Base-by-base conservation (phyloP, 441 rosid species). In the Syzygium syzygioides region DNA sequence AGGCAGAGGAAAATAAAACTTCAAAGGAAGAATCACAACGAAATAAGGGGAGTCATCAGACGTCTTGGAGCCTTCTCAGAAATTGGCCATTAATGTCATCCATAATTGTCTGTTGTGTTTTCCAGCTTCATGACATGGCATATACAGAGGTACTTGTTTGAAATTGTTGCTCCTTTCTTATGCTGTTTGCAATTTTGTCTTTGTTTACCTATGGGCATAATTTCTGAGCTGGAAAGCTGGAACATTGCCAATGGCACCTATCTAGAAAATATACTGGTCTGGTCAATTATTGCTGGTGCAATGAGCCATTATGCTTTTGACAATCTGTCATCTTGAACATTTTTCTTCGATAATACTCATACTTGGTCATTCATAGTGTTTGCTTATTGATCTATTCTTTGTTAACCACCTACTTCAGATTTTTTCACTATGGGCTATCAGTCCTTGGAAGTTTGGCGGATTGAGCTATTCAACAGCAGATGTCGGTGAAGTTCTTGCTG, bases 71-170 rank as follows among this genome's bases (percentile, higher is more conserved):
- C 88, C 95, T 94, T 62, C 79, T 92, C 66, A 91, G 86, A 87
- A 94, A 94, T 89, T 93, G 95, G 95, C 93, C 94, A 11, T 89
- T 94, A 55, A 94, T 94, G 90, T 92, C 95, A 34, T 89, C 95
- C 48, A 92, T 94, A 48, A 87, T 92, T 12, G 93, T 86, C 50
- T 94, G 90, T 87, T 94, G 95, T 89, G 91, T 93, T 66, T 94
- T 94, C 90, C 93, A 91, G 60, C 95, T 94, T 90, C 95, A 94
- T 45, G 95, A 94, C 88, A 94, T 94, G 93, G 95, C 95, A 23
- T 94, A 94, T 89, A 20, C 95, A 25, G 95, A 94, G 94, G 95
- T 93, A 92, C 64, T 88, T 17, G 1, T 56, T 60, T 59, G 34
- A 41, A 45, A 28, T 25, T 55, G 66, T 30, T 50, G 25, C 71